Percentiles rank a stretch among this genome's conserved stretches.
These are phyloP conservation scores for Neophaeococcomyces mojaviensis DNA, from an alignment of 2,329 filamentous ascomycete species.

Conservation along the genomic window DNA sequence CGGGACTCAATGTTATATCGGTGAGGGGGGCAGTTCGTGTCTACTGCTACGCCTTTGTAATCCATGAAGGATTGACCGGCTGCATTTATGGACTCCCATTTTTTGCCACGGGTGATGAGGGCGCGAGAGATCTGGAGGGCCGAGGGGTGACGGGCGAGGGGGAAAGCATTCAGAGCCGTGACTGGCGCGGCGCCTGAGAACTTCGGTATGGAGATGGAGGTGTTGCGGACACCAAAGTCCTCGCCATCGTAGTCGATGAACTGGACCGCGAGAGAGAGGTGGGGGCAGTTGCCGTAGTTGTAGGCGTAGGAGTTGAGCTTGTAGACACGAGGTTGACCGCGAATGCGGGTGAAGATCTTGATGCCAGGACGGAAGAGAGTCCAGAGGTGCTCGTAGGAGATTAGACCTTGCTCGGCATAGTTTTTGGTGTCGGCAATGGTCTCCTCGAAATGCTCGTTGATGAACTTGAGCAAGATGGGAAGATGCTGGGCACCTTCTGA, in stretches of 20 bases:
- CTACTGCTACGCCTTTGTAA: constrained; percentile 65
- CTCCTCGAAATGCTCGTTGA: constrained; percentile 71
- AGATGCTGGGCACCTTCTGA: constrained; percentile 40
- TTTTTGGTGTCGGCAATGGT: constrained; percentile 73
- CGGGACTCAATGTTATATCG: constrained; percentile 65
- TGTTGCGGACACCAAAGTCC: constrained; percentile 66
- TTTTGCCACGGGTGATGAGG: constrained; percentile 74
- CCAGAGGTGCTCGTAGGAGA: constrained; percentile 79
- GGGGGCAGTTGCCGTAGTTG: constrained; percentile 55
- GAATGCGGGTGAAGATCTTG: constrained; percentile 68
- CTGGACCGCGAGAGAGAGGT: constrained; percentile 68
- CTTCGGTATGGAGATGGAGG: constrained; percentile 59
- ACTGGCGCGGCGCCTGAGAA: constrained; percentile 82
- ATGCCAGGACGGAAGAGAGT: constrained; percentile 82
- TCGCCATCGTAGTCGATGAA: constrained; percentile 90
- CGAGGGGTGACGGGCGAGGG: constrained; percentile 71
- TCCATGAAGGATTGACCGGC: constrained; percentile 80
- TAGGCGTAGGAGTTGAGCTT: constrained; percentile 64
- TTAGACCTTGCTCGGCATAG: constrained; percentile 55
- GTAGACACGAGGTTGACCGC: constrained; percentile 69
- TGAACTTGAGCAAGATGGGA: constrained; percentile 65
- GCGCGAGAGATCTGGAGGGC: constrained; percentile 55
- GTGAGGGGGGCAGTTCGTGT: constrained; percentile 46
- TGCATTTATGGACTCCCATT: constrained; percentile 70
- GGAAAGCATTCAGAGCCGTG: constrained; percentile 67